Percentiles rank a stretch among this genome's conserved stretches.
phyloP scores from a whole-genome alignment of 2,329 filamentous ascomycete species.

The Rhexocercosporidium sp. region DNA sequence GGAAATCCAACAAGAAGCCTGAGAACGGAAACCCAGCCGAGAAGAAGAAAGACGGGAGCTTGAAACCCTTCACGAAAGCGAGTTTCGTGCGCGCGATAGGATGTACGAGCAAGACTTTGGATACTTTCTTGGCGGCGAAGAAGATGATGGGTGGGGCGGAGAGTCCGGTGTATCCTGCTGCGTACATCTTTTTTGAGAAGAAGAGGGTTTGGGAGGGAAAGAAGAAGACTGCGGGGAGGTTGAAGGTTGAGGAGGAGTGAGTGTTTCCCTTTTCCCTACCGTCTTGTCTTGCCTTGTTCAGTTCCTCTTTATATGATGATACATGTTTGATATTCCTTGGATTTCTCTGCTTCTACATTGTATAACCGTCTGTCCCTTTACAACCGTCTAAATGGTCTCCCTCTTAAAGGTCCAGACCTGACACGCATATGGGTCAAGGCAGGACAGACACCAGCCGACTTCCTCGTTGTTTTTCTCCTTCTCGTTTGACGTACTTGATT shows the following conservation, averaged over 20 bases:
- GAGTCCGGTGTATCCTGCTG: conserved; percentile 23
- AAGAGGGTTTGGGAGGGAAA: conserved; percentile 26
- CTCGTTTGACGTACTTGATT: no score
- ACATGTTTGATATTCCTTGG: not conserved
- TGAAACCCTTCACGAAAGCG: conserved; percentile 27
- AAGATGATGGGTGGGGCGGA: conserved; percentile 28
- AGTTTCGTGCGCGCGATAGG: conserved; percentile 18
- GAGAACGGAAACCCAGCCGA: conserved; percentile 25
- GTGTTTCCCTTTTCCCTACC: conserved; percentile 1
- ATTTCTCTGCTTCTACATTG: not conserved
- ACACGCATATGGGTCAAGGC: conserved; percentile 8
- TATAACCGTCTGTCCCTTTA: not conserved
- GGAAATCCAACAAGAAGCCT: conserved; percentile 24
- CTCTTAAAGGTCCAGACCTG: conserved; percentile 12
- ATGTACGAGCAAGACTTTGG: not conserved
- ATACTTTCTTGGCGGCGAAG: conserved; percentile 23
- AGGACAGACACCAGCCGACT: conserved; percentile 12
- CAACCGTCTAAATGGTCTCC: conserved; percentile 16
- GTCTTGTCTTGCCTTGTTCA: not conserved
- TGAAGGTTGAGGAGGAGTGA: conserved; percentile 24
- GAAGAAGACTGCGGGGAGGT: conserved; percentile 22
- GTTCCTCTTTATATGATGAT: not conserved
- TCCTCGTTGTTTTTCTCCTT: no score
- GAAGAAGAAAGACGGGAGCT: conserved; percentile 21
- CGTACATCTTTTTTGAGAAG: conserved; percentile 30